Base-by-base conservation (phyloP, 2,329 filamentous ascomycete species). In the Trichoderma guizhouense region DNA sequence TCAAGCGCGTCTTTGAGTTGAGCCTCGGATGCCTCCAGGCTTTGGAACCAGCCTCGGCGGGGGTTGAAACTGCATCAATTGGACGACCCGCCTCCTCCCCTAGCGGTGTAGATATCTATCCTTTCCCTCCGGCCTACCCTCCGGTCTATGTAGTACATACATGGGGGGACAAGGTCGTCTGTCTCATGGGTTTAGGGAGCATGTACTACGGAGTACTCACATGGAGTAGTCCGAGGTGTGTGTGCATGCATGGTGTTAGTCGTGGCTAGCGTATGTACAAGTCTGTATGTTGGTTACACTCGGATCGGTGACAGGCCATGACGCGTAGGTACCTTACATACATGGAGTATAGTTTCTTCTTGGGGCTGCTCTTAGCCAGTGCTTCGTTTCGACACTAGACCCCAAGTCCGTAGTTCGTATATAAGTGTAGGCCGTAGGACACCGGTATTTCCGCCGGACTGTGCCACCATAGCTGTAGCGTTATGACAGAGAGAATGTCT, bases 1-100 rank as follows among this genome's bases (percentile, higher is more conserved):
- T 34, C 57, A 53, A 62, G 67, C 67, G 67, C 57, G n/a, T 28
- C 67, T 51, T 62, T 69, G 67, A 61, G 67, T 47, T 69, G 67
- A 69, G 15, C 55, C 67, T 62, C 67, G 67, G 67, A 15, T 18
- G 14, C 57, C 21, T 58, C 57, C 39, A 62, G 8, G n/a, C 67
- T 51, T 36, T 62, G 67, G 36, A 51, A 69, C 57, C 28, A 62
- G 67, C 26, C 26, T 24, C 57, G 15, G 67, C 67, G 67, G 67
- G 39, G 67, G 43, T 61, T 62, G 67, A 62, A 62, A 30, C 67
- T 11, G 36, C 67, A 53, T 69, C 47, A 39, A 30, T 30, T 18
- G 34, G 24, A 26, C 57, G 67, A 58, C 67, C 67, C 57, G 55
- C 67, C 34, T 53, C 28, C 18, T n/a, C 39, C 66, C 66, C 14